Percentiles rank a stretch among this genome's conserved stretches.
Conservation (phyloP, 1,284 basidiomycete species). For the Ceratobasidium sp. region DNA sequence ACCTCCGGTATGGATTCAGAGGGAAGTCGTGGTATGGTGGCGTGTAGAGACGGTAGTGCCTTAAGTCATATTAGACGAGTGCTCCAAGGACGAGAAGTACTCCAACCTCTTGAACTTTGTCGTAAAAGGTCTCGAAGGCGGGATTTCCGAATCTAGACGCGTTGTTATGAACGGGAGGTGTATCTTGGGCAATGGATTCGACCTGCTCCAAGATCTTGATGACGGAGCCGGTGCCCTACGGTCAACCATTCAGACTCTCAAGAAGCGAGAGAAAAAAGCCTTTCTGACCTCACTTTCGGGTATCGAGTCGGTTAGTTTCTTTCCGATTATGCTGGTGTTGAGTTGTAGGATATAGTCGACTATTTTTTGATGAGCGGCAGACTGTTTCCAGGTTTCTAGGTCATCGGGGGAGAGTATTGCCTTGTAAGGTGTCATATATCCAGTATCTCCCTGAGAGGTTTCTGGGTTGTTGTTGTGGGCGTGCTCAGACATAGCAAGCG, state of each 20-base stretch:
- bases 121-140: constrained; percentile 93
- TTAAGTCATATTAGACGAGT: constrained; percentile 51
- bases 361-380: constrained; percentile 78
- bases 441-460: not conserved
- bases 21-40: constrained; percentile 70
- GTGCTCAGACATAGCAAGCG: constrained; percentile 16
- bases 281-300: constrained; percentile 69
- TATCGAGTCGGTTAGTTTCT: constrained; percentile 80
- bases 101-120: constrained; percentile 79
- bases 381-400: constrained; percentile 85
- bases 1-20: constrained; percentile 75
- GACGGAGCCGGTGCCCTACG: constrained; percentile 75
- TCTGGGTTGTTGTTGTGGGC: not conserved
- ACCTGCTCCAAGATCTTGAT: constrained; percentile 77
- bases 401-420: constrained; percentile 85
- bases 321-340: constrained; percentile 83
- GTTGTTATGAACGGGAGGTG: constrained; percentile 91
- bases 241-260: not conserved
- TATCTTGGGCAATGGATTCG: constrained; percentile 74
- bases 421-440: constrained; percentile 67
- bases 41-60: constrained; percentile 67
- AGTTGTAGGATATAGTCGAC: constrained; percentile 81
- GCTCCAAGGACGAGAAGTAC: constrained; percentile 47
- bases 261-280: not conserved
- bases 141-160: constrained; percentile 97